A percentile compares a stretch with the other conserved stretches of the same genome.
phyloP scores from a whole-genome alignment of 1,284 basidiomycete species.

The Cutaneotrichosporon mucoides region DNA sequence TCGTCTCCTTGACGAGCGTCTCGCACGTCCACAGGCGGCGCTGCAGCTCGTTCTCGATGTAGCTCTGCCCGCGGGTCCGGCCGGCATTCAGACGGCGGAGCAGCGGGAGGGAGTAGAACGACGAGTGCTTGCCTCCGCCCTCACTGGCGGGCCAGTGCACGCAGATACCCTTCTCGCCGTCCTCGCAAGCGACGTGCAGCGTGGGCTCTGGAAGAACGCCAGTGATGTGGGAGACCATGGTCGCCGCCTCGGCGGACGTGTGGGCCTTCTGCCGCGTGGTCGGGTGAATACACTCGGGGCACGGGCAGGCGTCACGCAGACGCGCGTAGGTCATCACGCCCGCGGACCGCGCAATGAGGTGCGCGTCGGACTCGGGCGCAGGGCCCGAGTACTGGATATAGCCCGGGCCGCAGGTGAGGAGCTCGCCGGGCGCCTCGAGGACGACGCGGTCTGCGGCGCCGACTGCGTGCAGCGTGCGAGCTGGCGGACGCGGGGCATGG shows the following conservation, averaged over 20 bases:
- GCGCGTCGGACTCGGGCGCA: slow-evolving; percentile 4
- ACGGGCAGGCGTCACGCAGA: slow-evolving; percentile 60
- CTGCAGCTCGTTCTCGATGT: slow-evolving; percentile 10
- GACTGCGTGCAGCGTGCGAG: neutral
- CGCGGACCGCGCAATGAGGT: neutral
- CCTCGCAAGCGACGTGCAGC: slow-evolving; percentile 17
- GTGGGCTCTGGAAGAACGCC: slow-evolving; percentile 41
- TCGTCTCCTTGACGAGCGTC: neutral
- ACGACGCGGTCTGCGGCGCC: slow-evolving; percentile 1
- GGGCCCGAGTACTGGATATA: slow-evolving; percentile 14
- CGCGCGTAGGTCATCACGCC: slow-evolving; percentile 42
- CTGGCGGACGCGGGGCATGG: neutral
- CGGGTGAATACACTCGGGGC: slow-evolving; percentile 62
- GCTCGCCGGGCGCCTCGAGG: slow-evolving; percentile 2
- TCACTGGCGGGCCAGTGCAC: slow-evolving; percentile 10
- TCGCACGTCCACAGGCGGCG: slow-evolving; percentile 15
- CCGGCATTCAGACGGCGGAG: slow-evolving; percentile 10
- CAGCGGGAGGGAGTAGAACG: slow-evolving; percentile 17
- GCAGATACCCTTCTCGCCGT: slow-evolving; percentile 5
- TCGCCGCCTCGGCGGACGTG: slow-evolving; percentile 44
- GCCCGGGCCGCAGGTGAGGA: slow-evolving; percentile 11
- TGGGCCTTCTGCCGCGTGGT: slow-evolving; percentile 73
- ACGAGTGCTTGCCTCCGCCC: slow-evolving; percentile 5
- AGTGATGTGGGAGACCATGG: slow-evolving; percentile 47
- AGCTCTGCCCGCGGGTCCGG: slow-evolving; percentile 9